Conservation (phyloP, 495 filamentous ascomycete genomes). For the Penicillium antarcticum region DNA sequence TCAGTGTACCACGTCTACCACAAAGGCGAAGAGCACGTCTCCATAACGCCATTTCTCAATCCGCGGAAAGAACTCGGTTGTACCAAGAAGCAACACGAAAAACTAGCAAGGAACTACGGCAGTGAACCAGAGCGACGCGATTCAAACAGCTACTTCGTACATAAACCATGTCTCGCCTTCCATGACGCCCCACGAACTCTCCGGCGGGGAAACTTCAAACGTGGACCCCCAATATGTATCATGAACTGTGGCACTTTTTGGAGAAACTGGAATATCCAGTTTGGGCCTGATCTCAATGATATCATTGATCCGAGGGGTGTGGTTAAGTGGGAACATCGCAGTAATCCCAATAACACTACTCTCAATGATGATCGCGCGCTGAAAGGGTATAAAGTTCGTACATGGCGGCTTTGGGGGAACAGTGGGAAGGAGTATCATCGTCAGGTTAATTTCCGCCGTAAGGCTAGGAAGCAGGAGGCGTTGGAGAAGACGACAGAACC, state of each 20-base stretch:
- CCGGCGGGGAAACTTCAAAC: slow-evolving; percentile 4
- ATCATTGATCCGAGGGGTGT: slow-evolving; percentile 16
- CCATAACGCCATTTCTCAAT: slow-evolving; percentile 7
- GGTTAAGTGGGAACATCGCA: slow-evolving; percentile 12
- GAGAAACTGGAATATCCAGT: slow-evolving; percentile 14
- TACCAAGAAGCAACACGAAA: background rate
- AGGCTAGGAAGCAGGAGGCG: background rate
- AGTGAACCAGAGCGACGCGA: background rate
- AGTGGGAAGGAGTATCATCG: slow-evolving; percentile 9
- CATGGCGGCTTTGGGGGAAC: slow-evolving; percentile 15
- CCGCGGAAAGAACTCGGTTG: slow-evolving; percentile 7
- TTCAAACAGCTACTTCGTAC: slow-evolving; percentile 15
- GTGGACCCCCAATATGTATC: slow-evolving; percentile 6
- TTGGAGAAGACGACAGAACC: background rate
- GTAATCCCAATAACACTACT: slow-evolving; percentile 7
- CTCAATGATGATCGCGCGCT: slow-evolving; percentile 3
- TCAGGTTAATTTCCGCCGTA: slow-evolving; percentile 9
- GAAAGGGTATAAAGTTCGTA: slow-evolving; percentile 17
- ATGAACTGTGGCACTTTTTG: slow-evolving; percentile 8
- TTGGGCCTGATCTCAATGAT: background rate
- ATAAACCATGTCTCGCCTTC: slow-evolving; percentile 9
- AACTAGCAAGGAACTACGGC: background rate
- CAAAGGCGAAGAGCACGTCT: slow-evolving; percentile 7
- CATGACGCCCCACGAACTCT: slow-evolving; percentile 11
- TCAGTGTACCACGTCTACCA: slow-evolving; percentile 16